phyloP scores from a whole-genome alignment of 1,284 basidiomycete genomes.

The Cryptococcus deneoformans region DNA sequence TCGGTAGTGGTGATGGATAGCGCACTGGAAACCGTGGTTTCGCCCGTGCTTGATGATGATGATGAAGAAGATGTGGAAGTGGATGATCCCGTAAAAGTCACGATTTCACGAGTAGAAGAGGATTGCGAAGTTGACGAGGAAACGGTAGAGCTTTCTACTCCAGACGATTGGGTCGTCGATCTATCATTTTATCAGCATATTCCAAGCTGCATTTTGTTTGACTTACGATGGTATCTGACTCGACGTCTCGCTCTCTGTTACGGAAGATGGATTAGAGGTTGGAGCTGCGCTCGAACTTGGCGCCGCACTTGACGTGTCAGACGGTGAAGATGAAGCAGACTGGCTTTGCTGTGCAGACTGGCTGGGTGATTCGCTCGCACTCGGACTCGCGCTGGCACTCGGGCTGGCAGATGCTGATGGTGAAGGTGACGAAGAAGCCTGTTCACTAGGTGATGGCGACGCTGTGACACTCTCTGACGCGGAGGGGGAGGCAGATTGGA shows the following conservation, averaged over 20 bases:
- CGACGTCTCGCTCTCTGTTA: background rate
- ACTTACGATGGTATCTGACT: conserved; percentile 1
- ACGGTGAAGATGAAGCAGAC: background rate
- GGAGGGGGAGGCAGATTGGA: conserved; percentile 1
- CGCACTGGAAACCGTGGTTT: conserved; percentile 4
- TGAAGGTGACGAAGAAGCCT: background rate
- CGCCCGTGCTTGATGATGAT: conserved; percentile 3
- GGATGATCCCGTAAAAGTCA: background rate
- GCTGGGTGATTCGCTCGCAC: conserved; percentile 1
- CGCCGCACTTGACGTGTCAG: conserved; percentile 1
- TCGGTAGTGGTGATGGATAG: conserved; percentile 13
- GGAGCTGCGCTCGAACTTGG: conserved; percentile 4
- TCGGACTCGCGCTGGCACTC: background rate
- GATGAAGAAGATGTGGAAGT: background rate
- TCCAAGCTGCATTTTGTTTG: background rate
- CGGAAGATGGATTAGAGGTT: conserved; percentile 2
- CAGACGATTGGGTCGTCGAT: background rate
- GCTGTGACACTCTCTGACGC: conserved; percentile 2
- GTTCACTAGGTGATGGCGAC: conserved; percentile 4
- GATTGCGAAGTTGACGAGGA: conserved; percentile 4
- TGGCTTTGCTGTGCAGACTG: conserved; percentile 2
- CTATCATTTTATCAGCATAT: background rate
- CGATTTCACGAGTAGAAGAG: background rate
- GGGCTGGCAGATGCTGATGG: conserved; percentile 5
- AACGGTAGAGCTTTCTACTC: conserved; percentile 6